Evolutionary conservation across 2,329 filamentous ascomycete genomes (phyloP), one percentile per base, ranked within the genome.

Genomic region (Penicillium sclerotiorum): DNA sequence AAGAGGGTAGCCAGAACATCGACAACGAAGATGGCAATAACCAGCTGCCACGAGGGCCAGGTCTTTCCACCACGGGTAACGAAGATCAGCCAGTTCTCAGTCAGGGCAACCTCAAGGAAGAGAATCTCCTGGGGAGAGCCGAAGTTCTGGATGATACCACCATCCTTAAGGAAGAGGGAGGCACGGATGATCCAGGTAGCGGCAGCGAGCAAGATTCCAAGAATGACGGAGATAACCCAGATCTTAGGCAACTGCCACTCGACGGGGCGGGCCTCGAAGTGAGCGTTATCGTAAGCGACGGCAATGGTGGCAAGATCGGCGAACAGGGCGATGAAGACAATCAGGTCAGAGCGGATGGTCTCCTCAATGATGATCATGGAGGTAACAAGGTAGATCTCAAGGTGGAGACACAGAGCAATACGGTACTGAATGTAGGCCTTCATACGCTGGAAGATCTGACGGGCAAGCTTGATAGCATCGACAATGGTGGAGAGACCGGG

Each of bases 61-160:
- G 87, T 90, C 73, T 84, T 80, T 61, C 82, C 84, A 67, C 87
- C 90, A 83, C 90, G 90, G 64, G 90, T 95, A 76, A 95, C 93
- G 82, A 95, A 95, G 77, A 95, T 95, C 51, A 95, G 84, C 90
- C 90, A 95, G 81, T 95, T 95, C 83, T 95, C 90, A 63, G 90
- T 92, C 53, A 95, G 84, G 17, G 89, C 91, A 74, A 95, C 86
- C 79, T 95, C 85, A 35, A 95, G 85, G 86, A 95, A 95, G 71
- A 95, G 79, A 52, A 90, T 86, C 65, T 87, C 85, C 75, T 90
- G 86, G 57, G 89, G 80, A 62, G 83, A 84, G 68, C 87, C 87
- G 65, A 82, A 90, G 76, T 87, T 86, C 75, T 89, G 80, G 65
- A 90, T 83, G 64, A 90, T 78, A 78, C 87, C 87, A 67, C 87